A percentile compares a stretch with the other conserved stretches of the same genome.
Evolutionary conservation across 345 rosid genomes (phyloP).

Genomic region (Hibiscus mutabilis): DNA sequence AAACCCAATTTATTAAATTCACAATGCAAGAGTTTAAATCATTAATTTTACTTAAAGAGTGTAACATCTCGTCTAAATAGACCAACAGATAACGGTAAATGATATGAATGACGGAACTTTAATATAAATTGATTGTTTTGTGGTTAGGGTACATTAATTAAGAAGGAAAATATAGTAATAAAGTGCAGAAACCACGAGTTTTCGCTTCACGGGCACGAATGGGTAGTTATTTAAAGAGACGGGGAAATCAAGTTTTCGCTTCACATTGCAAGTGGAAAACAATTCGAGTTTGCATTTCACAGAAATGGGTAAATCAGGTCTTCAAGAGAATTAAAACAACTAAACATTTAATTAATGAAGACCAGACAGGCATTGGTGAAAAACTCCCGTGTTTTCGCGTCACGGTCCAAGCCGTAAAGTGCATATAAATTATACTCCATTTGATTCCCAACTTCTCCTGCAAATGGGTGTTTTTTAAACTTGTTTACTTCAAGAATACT

Average conservation of each 20-base stretch:
- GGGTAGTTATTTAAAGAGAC: neutral
- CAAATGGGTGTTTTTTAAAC: neutral
- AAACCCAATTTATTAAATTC: too few species aligned
- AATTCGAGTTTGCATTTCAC: constrained; percentile 16
- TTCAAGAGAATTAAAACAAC: neutral
- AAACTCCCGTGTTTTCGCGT: constrained; percentile 5
- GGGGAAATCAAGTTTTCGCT: constrained; percentile 7
- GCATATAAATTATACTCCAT: neutral
- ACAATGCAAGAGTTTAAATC: too few species aligned
- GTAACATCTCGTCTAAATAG: too few species aligned
- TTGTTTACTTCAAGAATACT: neutral
- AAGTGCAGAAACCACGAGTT: neutral
- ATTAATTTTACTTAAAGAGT: too few species aligned
- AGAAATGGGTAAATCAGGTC: neutral
- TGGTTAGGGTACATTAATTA: neutral
- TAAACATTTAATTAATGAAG: neutral
- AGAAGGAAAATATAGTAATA: too few species aligned
- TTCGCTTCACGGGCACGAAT: neutral
- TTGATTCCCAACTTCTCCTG: neutral
- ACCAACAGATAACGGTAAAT: too few species aligned
- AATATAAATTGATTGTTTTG: neutral
- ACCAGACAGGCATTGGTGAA: neutral
- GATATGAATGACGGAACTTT: too few species aligned
- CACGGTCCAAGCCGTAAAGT: neutral
- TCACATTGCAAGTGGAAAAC: constrained; percentile 4